Percentiles rank a stretch among this genome's conserved stretches.
Evolutionary conservation across 805 yeast species (phyloP).

Genomic region (Brettanomyces bruxellensis): DNA sequence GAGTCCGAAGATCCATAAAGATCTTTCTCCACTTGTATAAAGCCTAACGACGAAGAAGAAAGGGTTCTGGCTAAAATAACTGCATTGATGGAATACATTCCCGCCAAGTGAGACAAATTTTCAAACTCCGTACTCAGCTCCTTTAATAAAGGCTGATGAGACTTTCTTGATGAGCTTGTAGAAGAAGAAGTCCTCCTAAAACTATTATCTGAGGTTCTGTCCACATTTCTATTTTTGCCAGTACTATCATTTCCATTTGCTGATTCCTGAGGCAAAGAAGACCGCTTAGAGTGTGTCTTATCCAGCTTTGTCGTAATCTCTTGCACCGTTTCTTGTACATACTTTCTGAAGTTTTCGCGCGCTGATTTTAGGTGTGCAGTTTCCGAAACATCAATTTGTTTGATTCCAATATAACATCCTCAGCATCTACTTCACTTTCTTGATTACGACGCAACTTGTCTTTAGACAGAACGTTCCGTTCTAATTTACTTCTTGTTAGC

Average conservation of each 20-base stretch:
- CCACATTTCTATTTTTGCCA: background rate
- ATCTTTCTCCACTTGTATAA: slow-evolving; percentile 39
- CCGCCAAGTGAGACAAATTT: slow-evolving; percentile 65
- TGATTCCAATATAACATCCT: slow-evolving; percentile 21
- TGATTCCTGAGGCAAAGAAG: slow-evolving; percentile 17
- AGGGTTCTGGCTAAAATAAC: slow-evolving; percentile 73
- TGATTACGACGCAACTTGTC: background rate
- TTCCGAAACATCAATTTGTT: slow-evolving; percentile 61
- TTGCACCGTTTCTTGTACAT: slow-evolving; percentile 51
- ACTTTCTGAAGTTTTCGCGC: slow-evolving; percentile 73
- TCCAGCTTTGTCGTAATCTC: slow-evolving; percentile 36
- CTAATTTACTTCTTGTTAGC: background rate
- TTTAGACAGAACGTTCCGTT: background rate
- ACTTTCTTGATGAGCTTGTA: slow-evolving; percentile 5
- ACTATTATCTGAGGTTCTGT: background rate
- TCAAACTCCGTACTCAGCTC: slow-evolving; percentile 72
- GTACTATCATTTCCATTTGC: slow-evolving; percentile 1
- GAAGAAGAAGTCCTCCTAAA: background rate
- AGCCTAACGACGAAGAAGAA: slow-evolving; percentile 59
- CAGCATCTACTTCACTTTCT: background rate
- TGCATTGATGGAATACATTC: slow-evolving; percentile 72
- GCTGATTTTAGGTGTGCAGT: slow-evolving; percentile 89
- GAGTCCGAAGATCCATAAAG: slow-evolving; percentile 24
- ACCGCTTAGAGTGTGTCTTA: slow-evolving; percentile 19
- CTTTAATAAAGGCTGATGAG: slow-evolving; percentile 47